Conservation (phyloP, 176 grass and related monocot species). For the Avena insularis region DNA sequence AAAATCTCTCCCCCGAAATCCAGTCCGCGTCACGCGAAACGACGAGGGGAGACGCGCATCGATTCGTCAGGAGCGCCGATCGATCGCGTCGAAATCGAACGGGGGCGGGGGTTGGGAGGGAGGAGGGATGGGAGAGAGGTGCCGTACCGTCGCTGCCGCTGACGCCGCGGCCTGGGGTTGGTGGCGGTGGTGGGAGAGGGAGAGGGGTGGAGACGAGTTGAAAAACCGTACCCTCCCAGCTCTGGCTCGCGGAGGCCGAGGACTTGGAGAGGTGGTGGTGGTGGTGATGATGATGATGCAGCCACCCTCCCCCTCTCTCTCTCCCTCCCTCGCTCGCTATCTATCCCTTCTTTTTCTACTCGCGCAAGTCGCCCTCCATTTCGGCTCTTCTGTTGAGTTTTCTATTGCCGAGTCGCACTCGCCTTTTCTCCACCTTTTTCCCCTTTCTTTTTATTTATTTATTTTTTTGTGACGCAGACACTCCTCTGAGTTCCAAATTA, state of each 20-base stretch:
- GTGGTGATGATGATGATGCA: neutral
- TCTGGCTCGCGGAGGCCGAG: neutral
- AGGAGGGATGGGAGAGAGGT: neutral
- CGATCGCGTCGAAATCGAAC: neutral
- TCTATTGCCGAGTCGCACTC: slow-evolving; percentile 2
- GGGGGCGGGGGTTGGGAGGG: neutral
- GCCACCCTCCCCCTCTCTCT: neutral
- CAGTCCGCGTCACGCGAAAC: neutral
- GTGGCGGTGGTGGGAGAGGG: slow-evolving; percentile 27
- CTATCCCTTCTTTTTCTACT: neutral
- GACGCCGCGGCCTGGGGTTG: slow-evolving; percentile 10
- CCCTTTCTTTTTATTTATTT: neutral
- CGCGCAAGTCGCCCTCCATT: slow-evolving; percentile 33
- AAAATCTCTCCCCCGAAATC: neutral
- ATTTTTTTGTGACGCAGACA: neutral
- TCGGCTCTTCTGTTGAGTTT: neutral
- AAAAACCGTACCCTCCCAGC: neutral
- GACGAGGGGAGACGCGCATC: neutral
- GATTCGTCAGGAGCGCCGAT: neutral
- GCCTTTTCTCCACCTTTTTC: neutral
- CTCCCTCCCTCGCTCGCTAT: neutral
- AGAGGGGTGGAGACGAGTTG: slow-evolving; percentile 15
- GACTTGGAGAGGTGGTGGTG: slow-evolving; percentile 1
- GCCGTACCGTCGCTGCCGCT: slow-evolving; percentile 12
- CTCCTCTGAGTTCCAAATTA: neutral